Conservation (phyloP, 2,329 filamentous ascomycete genomes). For the Pseudogymnoascus sp. region DNA sequence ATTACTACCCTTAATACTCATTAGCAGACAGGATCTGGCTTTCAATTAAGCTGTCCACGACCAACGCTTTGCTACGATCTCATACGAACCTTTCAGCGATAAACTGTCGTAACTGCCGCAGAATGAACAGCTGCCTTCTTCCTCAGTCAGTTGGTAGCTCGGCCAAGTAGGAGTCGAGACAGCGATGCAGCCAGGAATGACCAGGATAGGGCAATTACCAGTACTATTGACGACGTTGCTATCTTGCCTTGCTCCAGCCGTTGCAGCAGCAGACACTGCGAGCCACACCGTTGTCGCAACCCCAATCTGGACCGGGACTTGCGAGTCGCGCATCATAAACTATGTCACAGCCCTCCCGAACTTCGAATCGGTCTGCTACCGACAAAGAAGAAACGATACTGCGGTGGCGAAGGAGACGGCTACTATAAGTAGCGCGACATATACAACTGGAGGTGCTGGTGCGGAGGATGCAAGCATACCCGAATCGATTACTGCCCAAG, state of each 20-base stretch:
- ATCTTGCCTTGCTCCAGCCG: background rate
- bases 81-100: background rate
- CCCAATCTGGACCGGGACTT: conserved; percentile 29
- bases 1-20: background rate
- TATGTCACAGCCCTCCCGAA: conserved; percentile 78
- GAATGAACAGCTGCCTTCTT: background rate
- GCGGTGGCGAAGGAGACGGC: conserved; percentile 14
- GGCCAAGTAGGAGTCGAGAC: conserved; percentile 6
- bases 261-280: background rate
- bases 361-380: conserved; percentile 49
- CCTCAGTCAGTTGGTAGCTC: background rate
- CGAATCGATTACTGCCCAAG: conserved; percentile 15
- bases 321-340: conserved; percentile 63
- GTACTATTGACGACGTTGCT: background rate
- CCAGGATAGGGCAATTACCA: background rate
- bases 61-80: background rate
- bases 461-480: conserved; percentile 11
- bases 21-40: background rate
- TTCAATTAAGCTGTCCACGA: background rate
- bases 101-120: background rate
- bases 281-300: background rate
- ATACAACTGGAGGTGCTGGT: conserved; percentile 12
- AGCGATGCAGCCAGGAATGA: conserved; percentile 7
- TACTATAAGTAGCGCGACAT: conserved; percentile 14
- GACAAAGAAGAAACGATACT: conserved; percentile 9